These are phyloP conservation scores for Cryptococcus jaspeensis DNA, from an alignment of 1,284 basidiomycete genomes.

Conservation along the genomic window DNA sequence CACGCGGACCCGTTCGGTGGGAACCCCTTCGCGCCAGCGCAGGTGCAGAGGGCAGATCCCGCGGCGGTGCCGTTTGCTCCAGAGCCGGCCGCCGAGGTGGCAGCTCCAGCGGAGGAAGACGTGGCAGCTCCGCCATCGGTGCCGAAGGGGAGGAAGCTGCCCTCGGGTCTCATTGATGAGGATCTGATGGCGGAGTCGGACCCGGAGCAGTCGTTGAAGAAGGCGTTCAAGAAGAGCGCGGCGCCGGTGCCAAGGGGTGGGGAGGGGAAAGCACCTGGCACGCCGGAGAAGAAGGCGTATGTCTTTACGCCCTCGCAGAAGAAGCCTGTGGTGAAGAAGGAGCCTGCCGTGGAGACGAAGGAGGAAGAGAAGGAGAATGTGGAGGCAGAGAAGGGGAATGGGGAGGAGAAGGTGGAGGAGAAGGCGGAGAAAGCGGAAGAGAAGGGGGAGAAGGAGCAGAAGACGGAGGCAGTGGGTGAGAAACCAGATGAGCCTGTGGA, in stretches of 20 bases:
- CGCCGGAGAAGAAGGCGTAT: constrained; percentile 22
- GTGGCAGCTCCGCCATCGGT: too few relatives aligned
- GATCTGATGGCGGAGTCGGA: constrained; percentile 46
- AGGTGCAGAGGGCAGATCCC: background rate
- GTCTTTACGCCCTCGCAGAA: constrained; percentile 32
- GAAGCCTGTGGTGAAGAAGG: background rate
- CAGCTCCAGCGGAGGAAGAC: background rate
- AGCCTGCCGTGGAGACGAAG: background rate
- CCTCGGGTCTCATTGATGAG: constrained; percentile 39
- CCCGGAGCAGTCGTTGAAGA: constrained; percentile 41
- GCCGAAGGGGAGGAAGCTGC: constrained; percentile 10
- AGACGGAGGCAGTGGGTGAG: background rate
- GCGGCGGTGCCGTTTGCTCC: background rate
- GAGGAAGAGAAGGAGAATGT: constrained; percentile 9
- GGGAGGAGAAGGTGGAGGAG: constrained; percentile 4
- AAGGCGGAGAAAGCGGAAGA: constrained; percentile 12
- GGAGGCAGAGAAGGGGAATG: constrained; percentile 10
- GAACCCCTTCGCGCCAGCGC: constrained; percentile 9
- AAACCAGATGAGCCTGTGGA: background rate
- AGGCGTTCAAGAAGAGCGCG: constrained; percentile 41
- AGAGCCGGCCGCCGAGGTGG: background rate
- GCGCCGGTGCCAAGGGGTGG: background rate
- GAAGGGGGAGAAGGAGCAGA: background rate
- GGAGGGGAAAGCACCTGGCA: background rate
- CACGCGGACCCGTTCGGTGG: background rate